These are phyloP conservation scores for Boechera divaricarpa DNA, from an alignment of 345 rosid genomes.

Conservation along the genomic window DNA sequence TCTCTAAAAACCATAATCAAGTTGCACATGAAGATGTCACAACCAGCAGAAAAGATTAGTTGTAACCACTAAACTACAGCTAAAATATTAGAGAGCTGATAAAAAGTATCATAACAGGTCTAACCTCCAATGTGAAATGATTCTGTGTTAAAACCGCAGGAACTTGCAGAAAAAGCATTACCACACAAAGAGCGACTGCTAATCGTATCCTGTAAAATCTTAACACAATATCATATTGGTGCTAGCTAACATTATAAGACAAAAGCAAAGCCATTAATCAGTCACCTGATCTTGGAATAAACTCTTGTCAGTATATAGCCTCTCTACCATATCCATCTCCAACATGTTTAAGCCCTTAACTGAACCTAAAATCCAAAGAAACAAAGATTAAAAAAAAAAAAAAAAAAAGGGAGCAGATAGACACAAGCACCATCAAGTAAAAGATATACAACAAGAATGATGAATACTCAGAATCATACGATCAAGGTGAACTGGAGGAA, in stretches of 20 bases:
- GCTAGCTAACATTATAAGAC: slow-evolving; percentile 10
- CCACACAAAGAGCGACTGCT: slow-evolving; percentile 42
- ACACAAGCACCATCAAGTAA: slow-evolving; percentile 9
- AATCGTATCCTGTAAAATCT: slow-evolving; percentile 43
- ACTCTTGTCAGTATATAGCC: slow-evolving; percentile 20
- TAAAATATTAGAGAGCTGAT: background rate
- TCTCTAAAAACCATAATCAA: background rate
- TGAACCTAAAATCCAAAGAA: slow-evolving; percentile 23
- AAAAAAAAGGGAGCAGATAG: background rate
- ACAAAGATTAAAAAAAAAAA: background rate
- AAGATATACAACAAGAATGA: background rate
- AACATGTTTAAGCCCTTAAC: background rate
- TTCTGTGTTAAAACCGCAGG: slow-evolving; percentile 43
- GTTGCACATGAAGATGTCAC: slow-evolving; percentile 18
- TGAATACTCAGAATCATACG: too few species aligned
- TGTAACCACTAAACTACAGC: slow-evolving; percentile 10
- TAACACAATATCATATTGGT: slow-evolving; percentile 12
- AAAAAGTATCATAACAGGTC: slow-evolving; percentile 24
- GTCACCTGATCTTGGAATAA: slow-evolving; percentile 37
- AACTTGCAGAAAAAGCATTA: slow-evolving; percentile 36
- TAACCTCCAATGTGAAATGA: slow-evolving; percentile 51
- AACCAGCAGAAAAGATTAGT: slow-evolving; percentile 20
- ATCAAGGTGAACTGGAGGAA: too few species aligned
- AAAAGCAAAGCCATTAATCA: background rate
- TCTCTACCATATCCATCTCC: slow-evolving; percentile 27